Percentiles rank a stretch among this genome's conserved stretches.
These are phyloP conservation scores for Amaranthus tricolor DNA, from an alignment of 179 eudicot genomes.

Conservation along the genomic window DNA sequence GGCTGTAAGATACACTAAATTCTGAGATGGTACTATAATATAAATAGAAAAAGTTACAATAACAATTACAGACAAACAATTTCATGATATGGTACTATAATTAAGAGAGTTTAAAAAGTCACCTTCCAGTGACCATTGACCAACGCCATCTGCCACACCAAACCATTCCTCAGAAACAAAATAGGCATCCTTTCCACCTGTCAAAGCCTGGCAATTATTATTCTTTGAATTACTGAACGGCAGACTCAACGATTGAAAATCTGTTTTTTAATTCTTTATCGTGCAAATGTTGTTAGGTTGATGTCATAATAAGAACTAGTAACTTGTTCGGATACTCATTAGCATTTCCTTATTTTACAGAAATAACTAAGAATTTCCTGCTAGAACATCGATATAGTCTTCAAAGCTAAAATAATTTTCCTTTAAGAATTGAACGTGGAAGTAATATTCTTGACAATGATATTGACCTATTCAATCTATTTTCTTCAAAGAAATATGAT, in stretches of 20 bases:
- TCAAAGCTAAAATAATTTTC: too few species aligned
- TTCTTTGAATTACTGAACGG: slow-evolving; percentile 53
- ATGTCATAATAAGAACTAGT: neutral
- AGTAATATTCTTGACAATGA: too few species aligned
- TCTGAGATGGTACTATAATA: neutral
- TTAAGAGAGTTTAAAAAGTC: slow-evolving; percentile 14
- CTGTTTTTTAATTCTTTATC: neutral
- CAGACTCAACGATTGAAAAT: slow-evolving; percentile 9
- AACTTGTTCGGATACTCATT: neutral
- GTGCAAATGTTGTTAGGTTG: too few species aligned
- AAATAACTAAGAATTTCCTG: neutral
- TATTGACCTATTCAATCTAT: too few species aligned
- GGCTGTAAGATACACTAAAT: too few species aligned
- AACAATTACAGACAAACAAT: neutral
- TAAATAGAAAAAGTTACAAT: neutral
- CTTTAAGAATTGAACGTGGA: too few species aligned
- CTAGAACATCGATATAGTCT: neutral
- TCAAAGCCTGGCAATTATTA: slow-evolving; percentile 89
- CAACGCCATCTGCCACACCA: slow-evolving; percentile 88
- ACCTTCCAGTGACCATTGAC: slow-evolving; percentile 84
- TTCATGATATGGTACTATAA: slow-evolving; percentile 5
- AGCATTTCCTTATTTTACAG: neutral
- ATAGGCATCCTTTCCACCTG: slow-evolving; percentile 90
- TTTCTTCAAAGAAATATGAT: too few species aligned
- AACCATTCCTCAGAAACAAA: slow-evolving; percentile 61